phyloP scores from a whole-genome alignment of 257 asterid genomes.

The Solanum sejunctum region DNA sequence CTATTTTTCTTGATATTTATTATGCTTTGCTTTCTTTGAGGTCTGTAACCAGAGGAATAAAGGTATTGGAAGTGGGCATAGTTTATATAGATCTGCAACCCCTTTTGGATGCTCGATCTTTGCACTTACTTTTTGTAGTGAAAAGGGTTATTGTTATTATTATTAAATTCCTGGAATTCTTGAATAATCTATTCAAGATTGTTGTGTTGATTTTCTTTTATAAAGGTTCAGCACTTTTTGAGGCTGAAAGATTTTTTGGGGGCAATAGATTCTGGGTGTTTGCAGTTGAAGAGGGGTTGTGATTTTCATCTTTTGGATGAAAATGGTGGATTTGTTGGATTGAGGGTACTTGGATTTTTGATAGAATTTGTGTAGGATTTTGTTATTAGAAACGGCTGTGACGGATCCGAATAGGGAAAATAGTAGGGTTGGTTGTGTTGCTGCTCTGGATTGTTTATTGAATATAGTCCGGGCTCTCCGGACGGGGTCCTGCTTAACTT shows the following conservation, averaged over 20 bases:
- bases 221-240: not conserved
- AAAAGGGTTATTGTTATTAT: not conserved
- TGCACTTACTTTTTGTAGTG: not conserved
- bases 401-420: conserved; percentile 60
- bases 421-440: conserved; percentile 34
- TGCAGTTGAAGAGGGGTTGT: too few relatives aligned
- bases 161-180: not conserved
- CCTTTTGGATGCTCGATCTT: not conserved
- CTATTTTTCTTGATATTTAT: not conserved
- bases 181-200: not conserved
- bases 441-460: conserved; percentile 87
- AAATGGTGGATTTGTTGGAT: not conserved
- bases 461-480: conserved; percentile 84
- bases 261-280: too few relatives aligned
- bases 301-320: not conserved
- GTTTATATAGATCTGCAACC: not conserved
- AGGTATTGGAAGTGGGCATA: not conserved
- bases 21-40: not conserved
- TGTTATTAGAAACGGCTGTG: conserved; percentile 7
- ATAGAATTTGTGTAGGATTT: not conserved
- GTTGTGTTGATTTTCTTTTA: not conserved
- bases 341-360: not conserved
- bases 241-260: not conserved
- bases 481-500: conserved; percentile 94
- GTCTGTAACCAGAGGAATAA: not conserved